Conservation (phyloP, 306 rosid species). For the Delonix regia region DNA sequence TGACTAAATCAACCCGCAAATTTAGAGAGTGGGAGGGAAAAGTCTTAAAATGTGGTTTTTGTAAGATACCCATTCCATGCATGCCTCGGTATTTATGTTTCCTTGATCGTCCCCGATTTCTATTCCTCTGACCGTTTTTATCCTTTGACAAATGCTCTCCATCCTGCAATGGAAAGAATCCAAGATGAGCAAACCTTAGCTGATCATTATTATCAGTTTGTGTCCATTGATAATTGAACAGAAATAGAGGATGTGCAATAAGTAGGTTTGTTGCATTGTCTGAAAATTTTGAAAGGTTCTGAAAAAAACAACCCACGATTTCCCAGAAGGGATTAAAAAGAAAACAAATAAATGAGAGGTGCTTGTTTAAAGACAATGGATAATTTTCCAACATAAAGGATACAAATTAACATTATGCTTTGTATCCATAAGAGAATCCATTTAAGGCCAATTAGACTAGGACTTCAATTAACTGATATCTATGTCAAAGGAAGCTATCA, state of each 20-base stretch:
- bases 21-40: background rate
- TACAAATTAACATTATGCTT: background rate
- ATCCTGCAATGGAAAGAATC: conserved; percentile 51
- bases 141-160: conserved; percentile 65
- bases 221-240: background rate
- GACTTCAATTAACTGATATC: conserved; percentile 5
- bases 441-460: background rate
- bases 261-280: background rate
- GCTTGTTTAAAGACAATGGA: background rate
- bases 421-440: background rate
- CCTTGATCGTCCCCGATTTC: conserved; percentile 67
- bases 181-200: conserved; percentile 23
- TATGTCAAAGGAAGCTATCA: background rate
- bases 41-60: background rate
- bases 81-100: conserved; percentile 65
- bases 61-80: conserved; percentile 76
- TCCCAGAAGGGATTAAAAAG: background rate
- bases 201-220: conserved; percentile 4
- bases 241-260: background rate
- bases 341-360: background rate
- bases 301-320: background rate
- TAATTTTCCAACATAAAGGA: background rate
- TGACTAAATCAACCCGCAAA: background rate
- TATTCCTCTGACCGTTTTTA: conserved; percentile 68
- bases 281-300: background rate